These are phyloP conservation scores for Pseudogymnoascus sp. DNA, from an alignment of 2,329 filamentous ascomycete species.

Conservation along the genomic window DNA sequence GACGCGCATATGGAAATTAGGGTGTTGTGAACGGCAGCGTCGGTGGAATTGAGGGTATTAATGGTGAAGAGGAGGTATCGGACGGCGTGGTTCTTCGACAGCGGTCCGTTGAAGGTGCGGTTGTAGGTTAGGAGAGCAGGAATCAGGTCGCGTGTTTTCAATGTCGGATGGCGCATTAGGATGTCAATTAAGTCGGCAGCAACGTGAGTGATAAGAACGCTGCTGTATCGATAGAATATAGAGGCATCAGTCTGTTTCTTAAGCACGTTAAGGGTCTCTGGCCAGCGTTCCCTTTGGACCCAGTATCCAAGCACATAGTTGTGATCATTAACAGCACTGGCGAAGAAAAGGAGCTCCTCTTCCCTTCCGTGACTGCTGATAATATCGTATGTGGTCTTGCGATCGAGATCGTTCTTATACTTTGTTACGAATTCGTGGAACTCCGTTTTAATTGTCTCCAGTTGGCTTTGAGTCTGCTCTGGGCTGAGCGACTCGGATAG, in stretches of 20 bases:
- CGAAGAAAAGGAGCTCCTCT: conserved; percentile 85
- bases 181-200: conserved; percentile 87
- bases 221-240: conserved; percentile 94
- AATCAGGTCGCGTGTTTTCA: conserved; percentile 81
- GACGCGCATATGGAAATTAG: conserved; percentile 93
- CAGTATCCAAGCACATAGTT: conserved; percentile 95
- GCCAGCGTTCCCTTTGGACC: conserved; percentile 92
- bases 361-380: conserved; percentile 93
- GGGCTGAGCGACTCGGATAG: conserved; percentile 63
- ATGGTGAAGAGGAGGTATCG: conserved; percentile 91
- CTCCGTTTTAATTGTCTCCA: conserved; percentile 63
- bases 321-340: conserved; percentile 80
- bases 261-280: conserved; percentile 74
- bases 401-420: conserved; percentile 80
- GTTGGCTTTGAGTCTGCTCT: conserved; percentile 61
- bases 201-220: conserved; percentile 86
- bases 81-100: conserved; percentile 79
- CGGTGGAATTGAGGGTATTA: conserved; percentile 69
- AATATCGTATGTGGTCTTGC: conserved; percentile 88
- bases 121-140: conserved; percentile 93
- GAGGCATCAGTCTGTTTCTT: conserved; percentile 89
- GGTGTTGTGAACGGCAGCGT: conserved; percentile 92
- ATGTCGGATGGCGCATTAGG: conserved; percentile 78
- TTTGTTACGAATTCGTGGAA: conserved; percentile 82
- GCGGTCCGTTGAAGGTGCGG: conserved; percentile 58